Evolutionary conservation across 225 moss, liverwort and hornwort genomes (phyloP).

Genomic region (Pseudisothecium myosuroides): DNA sequence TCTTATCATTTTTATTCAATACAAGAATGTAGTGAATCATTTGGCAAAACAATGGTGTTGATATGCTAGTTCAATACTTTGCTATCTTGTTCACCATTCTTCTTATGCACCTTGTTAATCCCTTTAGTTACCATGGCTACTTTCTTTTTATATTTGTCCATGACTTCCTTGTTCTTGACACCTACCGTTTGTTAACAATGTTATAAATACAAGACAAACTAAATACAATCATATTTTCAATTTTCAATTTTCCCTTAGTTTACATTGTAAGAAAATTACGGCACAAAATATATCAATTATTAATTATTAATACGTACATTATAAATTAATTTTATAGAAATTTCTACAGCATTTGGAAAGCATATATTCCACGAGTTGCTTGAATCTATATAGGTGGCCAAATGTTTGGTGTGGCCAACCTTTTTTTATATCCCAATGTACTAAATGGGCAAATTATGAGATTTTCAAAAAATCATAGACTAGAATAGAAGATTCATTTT

Average conservation of each 20-base stretch:
- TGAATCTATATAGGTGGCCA: background rate
- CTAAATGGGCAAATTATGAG: background rate
- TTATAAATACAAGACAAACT: background rate
- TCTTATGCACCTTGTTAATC: too few relatives aligned
- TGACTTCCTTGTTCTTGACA: background rate
- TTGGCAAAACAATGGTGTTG: background rate
- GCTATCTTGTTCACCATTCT: background rate
- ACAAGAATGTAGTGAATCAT: background rate
- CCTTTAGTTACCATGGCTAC: background rate
- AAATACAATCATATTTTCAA: background rate
- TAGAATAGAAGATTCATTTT: background rate
- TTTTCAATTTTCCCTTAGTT: background rate
- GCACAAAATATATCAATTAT: background rate
- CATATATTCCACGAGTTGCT: background rate
- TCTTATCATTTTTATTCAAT: background rate
- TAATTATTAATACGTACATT: background rate
- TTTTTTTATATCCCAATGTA: background rate
- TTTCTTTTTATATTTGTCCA: background rate
- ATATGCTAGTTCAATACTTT: background rate
- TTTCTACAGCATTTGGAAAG: background rate
- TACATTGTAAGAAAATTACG: background rate
- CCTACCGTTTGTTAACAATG: background rate
- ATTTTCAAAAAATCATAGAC: background rate
- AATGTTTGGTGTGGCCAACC: fast-evolving
- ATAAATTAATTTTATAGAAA: background rate